phyloP scores from a whole-genome alignment of 192 early-diverging fungal genomes.

The Mortierella hygrophila region DNA sequence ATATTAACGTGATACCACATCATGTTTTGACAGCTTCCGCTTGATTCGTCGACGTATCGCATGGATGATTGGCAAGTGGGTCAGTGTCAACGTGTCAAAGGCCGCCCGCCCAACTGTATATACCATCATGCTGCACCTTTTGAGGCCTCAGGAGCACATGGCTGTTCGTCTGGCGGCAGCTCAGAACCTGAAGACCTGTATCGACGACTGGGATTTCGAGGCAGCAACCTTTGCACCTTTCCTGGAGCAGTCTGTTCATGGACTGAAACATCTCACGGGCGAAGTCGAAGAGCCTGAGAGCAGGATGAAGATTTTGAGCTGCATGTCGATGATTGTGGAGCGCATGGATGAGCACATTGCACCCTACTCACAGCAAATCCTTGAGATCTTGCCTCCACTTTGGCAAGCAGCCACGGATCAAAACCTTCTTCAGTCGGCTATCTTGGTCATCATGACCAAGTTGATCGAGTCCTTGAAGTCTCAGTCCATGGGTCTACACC shows the following conservation, averaged over 20 bases:
- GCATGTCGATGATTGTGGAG: constrained; percentile 81
- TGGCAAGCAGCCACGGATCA: constrained; percentile 85
- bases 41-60: constrained; percentile 78
- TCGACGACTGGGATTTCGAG: constrained; percentile 95
- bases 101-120: constrained; percentile 76
- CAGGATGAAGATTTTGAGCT: constrained; percentile 79
- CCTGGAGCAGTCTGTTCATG: constrained; percentile 68
- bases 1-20: neutral
- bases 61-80: constrained; percentile 89
- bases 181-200: constrained; percentile 69
- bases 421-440: constrained; percentile 84
- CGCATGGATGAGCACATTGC: constrained; percentile 83
- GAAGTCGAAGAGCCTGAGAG: constrained; percentile 83
- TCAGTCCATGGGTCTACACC: constrained; percentile 79
- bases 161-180: constrained; percentile 86
- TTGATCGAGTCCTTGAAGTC: constrained; percentile 79
- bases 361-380: constrained; percentile 78
- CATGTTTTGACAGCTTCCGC: constrained; percentile 46
- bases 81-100: constrained; percentile 80
- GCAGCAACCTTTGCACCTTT: constrained; percentile 74
- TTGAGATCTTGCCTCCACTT: constrained; percentile 81
- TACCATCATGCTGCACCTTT: constrained; percentile 75
- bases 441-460: constrained; percentile 82
- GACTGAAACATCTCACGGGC: constrained; percentile 69
- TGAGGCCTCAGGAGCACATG: constrained; percentile 78